phyloP scores from a whole-genome alignment of 2,329 filamentous ascomycete species.

The Sporothrix humicola region DNA sequence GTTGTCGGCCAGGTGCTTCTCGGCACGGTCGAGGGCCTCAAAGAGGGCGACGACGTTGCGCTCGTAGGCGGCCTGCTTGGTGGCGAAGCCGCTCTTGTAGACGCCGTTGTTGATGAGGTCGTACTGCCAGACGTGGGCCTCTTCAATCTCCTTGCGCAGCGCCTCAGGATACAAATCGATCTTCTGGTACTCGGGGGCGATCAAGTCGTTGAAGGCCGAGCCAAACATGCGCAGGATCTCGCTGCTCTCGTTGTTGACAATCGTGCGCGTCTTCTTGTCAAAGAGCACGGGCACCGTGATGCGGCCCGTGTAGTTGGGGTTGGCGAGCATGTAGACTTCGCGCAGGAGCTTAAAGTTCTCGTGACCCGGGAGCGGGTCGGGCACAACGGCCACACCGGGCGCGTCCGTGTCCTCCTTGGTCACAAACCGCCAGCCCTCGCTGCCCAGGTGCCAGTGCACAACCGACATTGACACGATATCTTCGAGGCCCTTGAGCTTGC shows the following conservation, averaged over 20 bases:
- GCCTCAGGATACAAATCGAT: constrained; percentile 71
- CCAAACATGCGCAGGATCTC: constrained; percentile 94
- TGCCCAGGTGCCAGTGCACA: constrained; percentile 89
- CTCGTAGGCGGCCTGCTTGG: constrained; percentile 81
- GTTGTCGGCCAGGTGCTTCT: constrained; percentile 64
- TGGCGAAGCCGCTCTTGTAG: constrained; percentile 82
- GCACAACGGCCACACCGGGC: constrained; percentile 66
- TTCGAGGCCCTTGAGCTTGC: constrained; percentile 90
- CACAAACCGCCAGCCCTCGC: constrained; percentile 80
- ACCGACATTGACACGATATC: constrained; percentile 77
- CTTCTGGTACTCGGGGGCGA: constrained; percentile 63
- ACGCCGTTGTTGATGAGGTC: constrained; percentile 73
- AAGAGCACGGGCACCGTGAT: constrained; percentile 90
- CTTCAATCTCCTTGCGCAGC: constrained; percentile 73
- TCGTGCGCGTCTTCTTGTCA: constrained; percentile 74
- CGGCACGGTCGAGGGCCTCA: constrained; percentile 74
- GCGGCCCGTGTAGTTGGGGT: constrained; percentile 74
- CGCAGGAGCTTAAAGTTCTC: constrained; percentile 72
- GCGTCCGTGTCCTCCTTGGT: constrained; percentile 63
- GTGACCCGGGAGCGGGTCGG: constrained; percentile 72
- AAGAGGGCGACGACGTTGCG: constrained; percentile 74
- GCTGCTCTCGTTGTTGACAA: constrained; percentile 90
- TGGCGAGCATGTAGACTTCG: constrained; percentile 77
- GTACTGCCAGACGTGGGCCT: constrained; percentile 81
- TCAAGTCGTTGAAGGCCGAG: constrained; percentile 75